Evolutionary conservation across 192 early-diverging fungal species (phyloP), one percentile per base, ranked within the genome.

Genomic region (Glomus cerebriforme): DNA sequence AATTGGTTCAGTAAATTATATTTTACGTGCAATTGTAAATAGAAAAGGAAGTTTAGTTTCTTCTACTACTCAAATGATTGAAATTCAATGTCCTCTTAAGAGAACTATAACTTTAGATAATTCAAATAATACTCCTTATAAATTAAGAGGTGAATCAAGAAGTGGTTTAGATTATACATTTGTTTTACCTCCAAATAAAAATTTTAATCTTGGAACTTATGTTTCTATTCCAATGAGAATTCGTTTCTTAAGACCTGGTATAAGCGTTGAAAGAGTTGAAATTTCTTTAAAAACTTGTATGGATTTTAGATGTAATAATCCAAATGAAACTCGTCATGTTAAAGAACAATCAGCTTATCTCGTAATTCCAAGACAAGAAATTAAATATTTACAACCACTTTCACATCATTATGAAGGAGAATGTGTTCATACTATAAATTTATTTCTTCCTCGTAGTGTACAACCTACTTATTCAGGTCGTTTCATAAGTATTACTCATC

Each of bases 301-400:
- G 77, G 77, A 78, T 69, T 78, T 78, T 65, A 34, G 66, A 67
- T 78, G 66, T 39, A 59, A 32, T 67, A 78, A 78, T 78, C 66
- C 47, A 24, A 69, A 69, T 35, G 77, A 69, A 78, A 78, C 77
- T 24, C 45, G 66, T 59, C 77, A 78, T 78, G 10, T 34, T 35
- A 69, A 78, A 31, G 66, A 69, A 78, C 32, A 47, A n/a, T 19
- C 45, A 7, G 66, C 66, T 7, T 4, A 8, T 9, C 24, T 78
- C 2, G 15, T 69, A 2, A 32, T 78, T 37, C 77, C 65, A 13
- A 26, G 66, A 24, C 66, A 68, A 78, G 77, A 78, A 27, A 69
- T 78, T 34, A 32, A 12, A 29, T 77, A 66, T 64, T 10, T 64
- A 32, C 75, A 77, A 66, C 63, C 75, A 0, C 19, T 24, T 35